phyloP scores from a whole-genome alignment of 768 basidiomycete species.

The Crucibulum laeve region DNA sequence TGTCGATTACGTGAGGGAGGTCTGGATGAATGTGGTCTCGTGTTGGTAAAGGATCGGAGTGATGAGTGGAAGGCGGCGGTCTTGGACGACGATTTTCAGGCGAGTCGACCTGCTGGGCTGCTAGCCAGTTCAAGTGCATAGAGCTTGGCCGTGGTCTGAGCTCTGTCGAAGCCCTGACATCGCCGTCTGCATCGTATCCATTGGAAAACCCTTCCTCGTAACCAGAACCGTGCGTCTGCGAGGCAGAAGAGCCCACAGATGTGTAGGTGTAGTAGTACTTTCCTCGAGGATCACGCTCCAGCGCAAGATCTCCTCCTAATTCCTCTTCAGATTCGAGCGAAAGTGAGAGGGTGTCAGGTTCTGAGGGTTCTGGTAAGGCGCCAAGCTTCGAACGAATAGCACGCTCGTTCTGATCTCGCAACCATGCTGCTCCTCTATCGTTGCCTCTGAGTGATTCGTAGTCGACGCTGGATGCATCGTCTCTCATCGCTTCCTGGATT shows the following conservation, averaged over 20 bases:
- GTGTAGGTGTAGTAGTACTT: conserved; percentile 77
- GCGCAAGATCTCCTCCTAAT: conserved; percentile 57
- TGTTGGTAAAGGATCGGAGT: conserved; percentile 21
- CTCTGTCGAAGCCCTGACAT: conserved; percentile 10
- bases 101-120: conserved; percentile 44
- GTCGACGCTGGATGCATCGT: conserved; percentile 36
- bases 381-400: conserved; percentile 60
- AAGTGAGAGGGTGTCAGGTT: conserved; percentile 45
- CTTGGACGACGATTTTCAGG: conserved; percentile 16
- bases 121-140: conserved; percentile 64
- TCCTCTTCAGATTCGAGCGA: conserved; percentile 33
- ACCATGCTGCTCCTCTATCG: conserved; percentile 75
- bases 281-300: conserved; percentile 64
- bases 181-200: conserved; percentile 19
- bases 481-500: conserved; percentile 38
- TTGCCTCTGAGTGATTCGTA: conserved; percentile 43
- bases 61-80: conserved; percentile 21
- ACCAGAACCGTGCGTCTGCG: conserved; percentile 48
- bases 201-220: conserved; percentile 42
- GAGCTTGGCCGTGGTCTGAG: conserved; percentile 54
- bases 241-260: conserved; percentile 41
- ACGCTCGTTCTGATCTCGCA: conserved; percentile 76
- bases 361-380: conserved; percentile 51
- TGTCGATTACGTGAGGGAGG: conserved; percentile 18
- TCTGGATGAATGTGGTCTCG: conserved; percentile 23